These are phyloP conservation scores for Trametes cubensis DNA, from an alignment of 768 basidiomycete species.

Conservation along the genomic window DNA sequence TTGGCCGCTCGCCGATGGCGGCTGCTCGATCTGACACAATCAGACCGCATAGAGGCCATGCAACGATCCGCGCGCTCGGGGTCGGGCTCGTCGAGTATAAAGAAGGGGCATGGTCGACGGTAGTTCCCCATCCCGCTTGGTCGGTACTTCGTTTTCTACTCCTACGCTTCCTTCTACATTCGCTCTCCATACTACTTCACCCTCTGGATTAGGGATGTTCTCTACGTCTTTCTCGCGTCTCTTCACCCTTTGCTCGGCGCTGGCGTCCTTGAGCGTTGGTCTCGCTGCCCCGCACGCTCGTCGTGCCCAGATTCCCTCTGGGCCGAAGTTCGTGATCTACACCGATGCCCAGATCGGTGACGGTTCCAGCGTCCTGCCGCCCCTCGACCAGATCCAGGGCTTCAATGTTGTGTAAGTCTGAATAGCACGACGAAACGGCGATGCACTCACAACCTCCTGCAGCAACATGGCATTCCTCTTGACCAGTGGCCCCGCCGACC, in stretches of 20 bases:
- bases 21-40: no score
- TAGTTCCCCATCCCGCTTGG: constrained; percentile 6
- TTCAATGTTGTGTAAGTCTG: constrained; percentile 17
- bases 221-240: constrained; percentile 15
- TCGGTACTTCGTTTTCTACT: constrained; percentile 7
- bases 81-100: neutral
- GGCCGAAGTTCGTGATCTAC: constrained; percentile 19
- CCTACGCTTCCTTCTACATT: neutral
- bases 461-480: constrained; percentile 48
- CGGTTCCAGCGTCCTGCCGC: neutral
- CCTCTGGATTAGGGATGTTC: constrained; percentile 15
- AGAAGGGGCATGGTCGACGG: neutral
- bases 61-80: no score
- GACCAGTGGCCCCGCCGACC: constrained; percentile 43
- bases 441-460: no score
- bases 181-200: constrained; percentile 3
- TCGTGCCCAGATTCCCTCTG: constrained; percentile 5
- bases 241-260: constrained; percentile 13
- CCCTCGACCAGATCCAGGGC: constrained; percentile 16
- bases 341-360: constrained; percentile 4
- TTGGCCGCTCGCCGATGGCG: no score
- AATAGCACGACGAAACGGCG: no score
- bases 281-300: neutral
- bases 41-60: no score
- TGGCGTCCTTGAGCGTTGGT: constrained; percentile 9